phyloP scores from a whole-genome alignment of 2,329 filamentous ascomycete genomes.

The Graphilbum ipis-grandicollis region DNA sequence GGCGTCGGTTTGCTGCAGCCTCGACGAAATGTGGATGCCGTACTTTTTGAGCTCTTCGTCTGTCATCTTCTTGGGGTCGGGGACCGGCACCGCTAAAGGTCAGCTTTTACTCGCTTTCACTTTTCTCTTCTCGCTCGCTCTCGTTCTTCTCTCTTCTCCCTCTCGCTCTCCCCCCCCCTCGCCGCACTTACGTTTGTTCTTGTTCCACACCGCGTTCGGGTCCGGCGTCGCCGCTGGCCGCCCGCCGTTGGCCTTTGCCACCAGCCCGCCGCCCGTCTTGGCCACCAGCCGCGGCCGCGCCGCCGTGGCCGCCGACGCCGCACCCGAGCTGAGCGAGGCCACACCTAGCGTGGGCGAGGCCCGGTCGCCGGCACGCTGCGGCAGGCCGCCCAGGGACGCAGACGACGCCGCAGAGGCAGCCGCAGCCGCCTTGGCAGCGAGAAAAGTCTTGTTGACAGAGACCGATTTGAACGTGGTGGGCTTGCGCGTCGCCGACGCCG shows the following conservation, averaged over 20 bases:
- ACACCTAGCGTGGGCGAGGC: conserved; percentile 24
- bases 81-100: conserved; percentile 36
- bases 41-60: conserved; percentile 79
- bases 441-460: conserved; percentile 70
- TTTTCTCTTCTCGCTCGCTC: not conserved
- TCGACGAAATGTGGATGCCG: conserved; percentile 69
- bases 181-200: conserved; percentile 54
- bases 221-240: conserved; percentile 48
- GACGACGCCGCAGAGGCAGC: conserved; percentile 21
- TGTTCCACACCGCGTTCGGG: conserved; percentile 69
- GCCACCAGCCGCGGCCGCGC: conserved; percentile 54
- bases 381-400: conserved; percentile 20
- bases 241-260: conserved; percentile 34
- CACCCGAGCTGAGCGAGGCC: conserved; percentile 18
- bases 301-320: conserved; percentile 25
- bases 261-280: conserved; percentile 44
- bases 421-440: conserved; percentile 48
- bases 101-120: not conserved
- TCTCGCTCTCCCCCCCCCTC: not conserved
- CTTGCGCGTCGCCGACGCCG: conserved; percentile 49
- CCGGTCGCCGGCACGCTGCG: conserved; percentile 24
- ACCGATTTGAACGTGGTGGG: conserved; percentile 68
- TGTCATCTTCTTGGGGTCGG: conserved; percentile 66
- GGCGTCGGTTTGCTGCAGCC: conserved; percentile 57
- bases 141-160: not conserved